phyloP scores from a whole-genome alignment of 2,329 filamentous ascomycete species.

The Biscogniauxia sp. region DNA sequence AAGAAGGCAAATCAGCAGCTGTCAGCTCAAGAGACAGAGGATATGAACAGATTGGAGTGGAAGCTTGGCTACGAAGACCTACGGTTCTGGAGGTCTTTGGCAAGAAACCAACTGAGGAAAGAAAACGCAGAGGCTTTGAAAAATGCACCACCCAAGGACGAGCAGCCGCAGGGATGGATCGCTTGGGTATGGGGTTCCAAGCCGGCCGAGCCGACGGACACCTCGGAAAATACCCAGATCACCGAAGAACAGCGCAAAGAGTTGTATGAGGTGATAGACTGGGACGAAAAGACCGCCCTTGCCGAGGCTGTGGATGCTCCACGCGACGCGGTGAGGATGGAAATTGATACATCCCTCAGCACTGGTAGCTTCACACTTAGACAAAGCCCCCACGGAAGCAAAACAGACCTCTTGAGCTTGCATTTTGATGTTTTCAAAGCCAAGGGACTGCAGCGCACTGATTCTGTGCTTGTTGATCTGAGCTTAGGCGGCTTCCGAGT shows the following conservation, averaged over 20 bases:
- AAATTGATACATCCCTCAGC: slow-evolving; percentile 87
- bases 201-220: slow-evolving; percentile 53
- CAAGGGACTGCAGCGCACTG: slow-evolving; percentile 83
- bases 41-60: slow-evolving; percentile 74
- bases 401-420: slow-evolving; percentile 79
- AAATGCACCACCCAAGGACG: slow-evolving; percentile 48
- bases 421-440: slow-evolving; percentile 95
- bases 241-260: slow-evolving; percentile 95
- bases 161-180: slow-evolving; percentile 81
- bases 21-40: slow-evolving; percentile 65
- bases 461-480: slow-evolving; percentile 84
- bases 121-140: slow-evolving; percentile 91
- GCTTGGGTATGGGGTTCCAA: slow-evolving; percentile 90
- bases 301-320: slow-evolving; percentile 86
- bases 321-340: slow-evolving; percentile 86
- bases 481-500: slow-evolving; percentile 90
- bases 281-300: slow-evolving; percentile 92
- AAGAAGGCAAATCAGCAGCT: slow-evolving; percentile 74
- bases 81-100: slow-evolving; percentile 93
- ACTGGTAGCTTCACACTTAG: slow-evolving; percentile 95
- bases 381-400: slow-evolving; percentile 74
- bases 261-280: slow-evolving; percentile 95
- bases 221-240: slow-evolving; percentile 79
- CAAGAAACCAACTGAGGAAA: slow-evolving; percentile 90
- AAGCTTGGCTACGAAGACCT: slow-evolving; percentile 94